phyloP scores from a whole-genome alignment of 768 basidiomycete species.

The Dictyophora rubrovolvata region DNA sequence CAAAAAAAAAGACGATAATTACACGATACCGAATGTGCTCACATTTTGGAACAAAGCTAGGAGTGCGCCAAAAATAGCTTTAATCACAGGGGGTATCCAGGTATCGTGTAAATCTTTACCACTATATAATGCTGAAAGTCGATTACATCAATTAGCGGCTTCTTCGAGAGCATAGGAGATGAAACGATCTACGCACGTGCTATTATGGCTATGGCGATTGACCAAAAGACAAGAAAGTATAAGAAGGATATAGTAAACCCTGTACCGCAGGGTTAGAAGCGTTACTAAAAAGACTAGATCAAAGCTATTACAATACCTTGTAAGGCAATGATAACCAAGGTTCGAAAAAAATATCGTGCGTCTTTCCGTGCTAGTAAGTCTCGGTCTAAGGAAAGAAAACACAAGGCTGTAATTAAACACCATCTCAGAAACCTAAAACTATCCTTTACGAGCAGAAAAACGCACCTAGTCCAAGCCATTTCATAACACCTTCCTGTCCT shows the following conservation, averaged over 20 bases:
- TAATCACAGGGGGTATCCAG: conserved; percentile 4
- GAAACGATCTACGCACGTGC: conserved; percentile 1
- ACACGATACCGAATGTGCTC: neutral
- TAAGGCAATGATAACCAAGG: neutral
- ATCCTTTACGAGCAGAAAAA: neutral
- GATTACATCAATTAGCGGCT: neutral
- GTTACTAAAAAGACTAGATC: neutral
- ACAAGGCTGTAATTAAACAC: neutral
- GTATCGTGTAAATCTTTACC: conserved; percentile 1
- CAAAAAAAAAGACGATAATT: neutral
- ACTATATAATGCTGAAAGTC: neutral
- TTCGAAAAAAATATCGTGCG: neutral
- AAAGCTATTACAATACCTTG: neutral
- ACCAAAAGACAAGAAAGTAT: conserved; percentile 6
- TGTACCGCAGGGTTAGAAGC: neutral
- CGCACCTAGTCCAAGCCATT: neutral
- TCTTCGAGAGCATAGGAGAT: neutral
- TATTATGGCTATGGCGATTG: conserved; percentile 2
- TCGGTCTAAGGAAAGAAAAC: neutral
- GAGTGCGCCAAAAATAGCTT: neutral
- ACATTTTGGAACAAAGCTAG: conserved; percentile 1
- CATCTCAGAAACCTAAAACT: neutral
- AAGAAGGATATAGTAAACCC: neutral
- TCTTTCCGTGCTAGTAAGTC: neutral
- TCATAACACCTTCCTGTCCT: neutral